Evolutionary conservation across 495 filamentous ascomycete species (phyloP).

Genomic region (Hypoxylon crocopeplum): DNA sequence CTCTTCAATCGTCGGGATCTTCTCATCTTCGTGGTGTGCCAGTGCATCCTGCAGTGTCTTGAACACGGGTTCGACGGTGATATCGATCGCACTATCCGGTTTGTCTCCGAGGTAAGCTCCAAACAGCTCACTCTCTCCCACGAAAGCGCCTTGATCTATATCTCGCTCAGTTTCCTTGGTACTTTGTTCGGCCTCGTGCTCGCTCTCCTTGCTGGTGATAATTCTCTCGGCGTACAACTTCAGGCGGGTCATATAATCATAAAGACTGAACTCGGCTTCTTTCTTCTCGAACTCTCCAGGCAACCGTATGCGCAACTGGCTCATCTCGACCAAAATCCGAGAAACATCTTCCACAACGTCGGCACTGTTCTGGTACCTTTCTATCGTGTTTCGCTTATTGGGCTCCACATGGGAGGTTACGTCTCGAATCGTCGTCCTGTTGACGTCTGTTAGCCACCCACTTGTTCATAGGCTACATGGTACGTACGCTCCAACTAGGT

Average conservation of each 20-base stretch:
- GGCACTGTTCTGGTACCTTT: slow-evolving; percentile 31
- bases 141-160: slow-evolving; percentile 28
- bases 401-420: slow-evolving; percentile 21
- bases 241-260: slow-evolving; percentile 45
- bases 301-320: slow-evolving; percentile 35
- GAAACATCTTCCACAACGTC: slow-evolving; percentile 40
- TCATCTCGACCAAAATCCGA: slow-evolving; percentile 38
- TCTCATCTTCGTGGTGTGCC: slow-evolving; percentile 14
- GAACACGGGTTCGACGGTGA: slow-evolving; percentile 39
- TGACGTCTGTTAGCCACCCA: slow-evolving; percentile 5
- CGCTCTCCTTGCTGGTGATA: slow-evolving; percentile 29
- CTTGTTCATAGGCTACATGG: slow-evolving; percentile 8
- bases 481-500: slow-evolving; percentile 49
- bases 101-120: slow-evolving; percentile 44
- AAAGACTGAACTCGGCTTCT: slow-evolving; percentile 39
- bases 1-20: slow-evolving; percentile 43
- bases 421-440: slow-evolving; percentile 42
- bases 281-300: slow-evolving; percentile 45
- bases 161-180: slow-evolving; percentile 17
- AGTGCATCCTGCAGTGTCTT: slow-evolving; percentile 6
- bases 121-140: slow-evolving; percentile 36
- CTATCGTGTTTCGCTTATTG: slow-evolving; percentile 31
- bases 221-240: slow-evolving; percentile 39
- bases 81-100: slow-evolving; percentile 53
- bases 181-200: slow-evolving; percentile 29